Base-by-base conservation (phyloP, 331 rosid species). In the Acacia pycnantha region DNA sequence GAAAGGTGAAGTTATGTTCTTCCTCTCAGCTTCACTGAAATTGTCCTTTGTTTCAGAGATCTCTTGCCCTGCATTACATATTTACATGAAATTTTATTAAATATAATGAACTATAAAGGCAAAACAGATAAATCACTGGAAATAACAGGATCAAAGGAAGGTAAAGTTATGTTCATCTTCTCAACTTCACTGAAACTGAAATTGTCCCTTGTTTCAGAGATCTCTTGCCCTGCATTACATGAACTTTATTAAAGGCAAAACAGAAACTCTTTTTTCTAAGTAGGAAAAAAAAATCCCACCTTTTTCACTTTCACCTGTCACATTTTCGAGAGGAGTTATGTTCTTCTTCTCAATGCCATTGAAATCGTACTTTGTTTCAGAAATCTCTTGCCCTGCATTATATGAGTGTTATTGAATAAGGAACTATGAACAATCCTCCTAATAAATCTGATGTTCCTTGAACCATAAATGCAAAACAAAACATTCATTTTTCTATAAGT, bases 61-160 rank as follows among this genome's bases (percentile, higher is more conserved):
- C 10, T 61, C 40, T 61, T 26, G 37, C 37, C 19, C 68, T 61
- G 19, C 68, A 27, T 61, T 11, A 13, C 5, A 10, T 58, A n/a
- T 27, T 27, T 27, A 27, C 29, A 27, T 27, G 33, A 58, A 58
- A 58, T 1, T 11, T 74, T 29, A 53, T 67, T 29, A 29, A 29
- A 29, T 29, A 29, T 29, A 29, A 29, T 29, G 33, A 29, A 29
- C 33, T 29, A 29, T 1, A 29, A 54, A 54, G 24, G 61, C 26
- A 54, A 54, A 54, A 54, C 61, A 27, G 29, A 54, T 0, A 70
- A 74, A 58, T 37, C 75, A 65, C 22, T 50, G n/a, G 6, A 33
- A 48, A 16, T 53, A 16, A 85, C 65, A 21, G 47, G 56, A 74
- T 73, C 77, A 73, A 81, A 58, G 62, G 78, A 62, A 10, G 75